Evolutionary conservation across 2,329 filamentous ascomycete genomes (phyloP), one percentile per base, ranked within the genome.

Genomic region (Colletotrichum cereale): DNA sequence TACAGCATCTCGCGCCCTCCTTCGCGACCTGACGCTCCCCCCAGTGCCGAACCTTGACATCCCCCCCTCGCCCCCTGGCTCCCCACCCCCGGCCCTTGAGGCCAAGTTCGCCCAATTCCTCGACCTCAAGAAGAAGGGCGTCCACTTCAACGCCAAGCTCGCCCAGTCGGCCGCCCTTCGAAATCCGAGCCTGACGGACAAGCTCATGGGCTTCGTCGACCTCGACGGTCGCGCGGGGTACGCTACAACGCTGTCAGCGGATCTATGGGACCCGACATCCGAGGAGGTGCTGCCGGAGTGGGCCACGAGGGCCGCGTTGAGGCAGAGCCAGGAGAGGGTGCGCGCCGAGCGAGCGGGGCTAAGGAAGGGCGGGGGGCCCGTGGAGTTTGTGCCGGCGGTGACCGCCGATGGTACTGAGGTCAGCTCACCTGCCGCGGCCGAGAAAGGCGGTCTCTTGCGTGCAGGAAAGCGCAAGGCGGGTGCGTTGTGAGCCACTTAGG

Each of bases 71-170:
- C 93, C 93, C 1, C 90, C 91, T 0, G 88, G 88, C 31, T 88
- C 88, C 2, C 88, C 88, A 14, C 82, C 84, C 0, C 78, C 84
- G 42, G 75, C 82, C 52, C 80, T 90, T 16, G 91, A 87, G 62
- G 86, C 88, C 75, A 95, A 94, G 76, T 92, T 96, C 75, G 87
- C 89, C 73, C 89, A 90, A 71, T 96, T 96, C 75, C 87, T 96
- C 0, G 86, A 89, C 56, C 86, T 96, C n/a, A 96, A 96, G 82
- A 90, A 89, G 77, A 89, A 91, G 73, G 91, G 91, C 5, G 86
- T 91, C 21, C 93, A 96, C 81, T 96, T 96, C 85, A 95, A 96
- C 79, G 85, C 90, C 75, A 91, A 92, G 73, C 84, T 96, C 11
- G 88, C 92, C 44, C 86, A 87, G 68, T 92, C 91, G 0, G 82